Conservation (phyloP, 1,139 yeast genomes). For the Diutina mesorugosa region DNA sequence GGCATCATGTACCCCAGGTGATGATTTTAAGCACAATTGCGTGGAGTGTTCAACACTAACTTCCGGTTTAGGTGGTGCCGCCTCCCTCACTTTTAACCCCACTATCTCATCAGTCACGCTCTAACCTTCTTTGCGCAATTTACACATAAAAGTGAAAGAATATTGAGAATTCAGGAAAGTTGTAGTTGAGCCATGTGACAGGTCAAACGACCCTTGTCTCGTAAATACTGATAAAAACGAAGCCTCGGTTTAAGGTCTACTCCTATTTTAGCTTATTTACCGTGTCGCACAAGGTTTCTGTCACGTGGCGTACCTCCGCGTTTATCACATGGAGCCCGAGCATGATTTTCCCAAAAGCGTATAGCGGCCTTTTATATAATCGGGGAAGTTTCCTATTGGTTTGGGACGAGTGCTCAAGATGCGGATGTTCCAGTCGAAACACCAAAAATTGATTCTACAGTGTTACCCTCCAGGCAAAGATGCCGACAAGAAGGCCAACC, state of each 20-base stretch:
- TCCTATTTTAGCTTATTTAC: not conserved
- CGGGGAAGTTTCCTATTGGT: not conserved
- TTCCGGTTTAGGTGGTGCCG: not conserved
- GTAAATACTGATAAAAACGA: too few species aligned
- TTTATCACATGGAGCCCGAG: not conserved
- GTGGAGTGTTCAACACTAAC: not conserved
- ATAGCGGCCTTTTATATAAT: not conserved
- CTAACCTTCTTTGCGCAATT: not conserved
- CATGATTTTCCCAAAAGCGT: not conserved
- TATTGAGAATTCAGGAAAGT: too few species aligned
- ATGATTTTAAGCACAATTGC: not conserved
- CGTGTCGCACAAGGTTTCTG: not conserved
- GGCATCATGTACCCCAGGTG: not conserved
- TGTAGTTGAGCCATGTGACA: too few species aligned
- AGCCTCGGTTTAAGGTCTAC: not conserved
- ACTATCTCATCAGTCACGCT: not conserved
- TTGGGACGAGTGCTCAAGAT: not conserved
- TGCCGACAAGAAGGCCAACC: conserved; percentile 78
- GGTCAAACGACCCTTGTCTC: too few species aligned
- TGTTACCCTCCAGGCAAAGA: conserved; percentile 90
- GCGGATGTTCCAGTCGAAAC: conserved; percentile 43
- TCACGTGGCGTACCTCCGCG: not conserved
- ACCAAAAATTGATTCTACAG: conserved; percentile 76
- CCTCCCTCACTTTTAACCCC: not conserved
- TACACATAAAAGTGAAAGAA: too few species aligned